Evolutionary conservation across 495 filamentous ascomycete species (phyloP), one percentile per base, ranked within the genome.

Genomic region (Podospora comata): DNA sequence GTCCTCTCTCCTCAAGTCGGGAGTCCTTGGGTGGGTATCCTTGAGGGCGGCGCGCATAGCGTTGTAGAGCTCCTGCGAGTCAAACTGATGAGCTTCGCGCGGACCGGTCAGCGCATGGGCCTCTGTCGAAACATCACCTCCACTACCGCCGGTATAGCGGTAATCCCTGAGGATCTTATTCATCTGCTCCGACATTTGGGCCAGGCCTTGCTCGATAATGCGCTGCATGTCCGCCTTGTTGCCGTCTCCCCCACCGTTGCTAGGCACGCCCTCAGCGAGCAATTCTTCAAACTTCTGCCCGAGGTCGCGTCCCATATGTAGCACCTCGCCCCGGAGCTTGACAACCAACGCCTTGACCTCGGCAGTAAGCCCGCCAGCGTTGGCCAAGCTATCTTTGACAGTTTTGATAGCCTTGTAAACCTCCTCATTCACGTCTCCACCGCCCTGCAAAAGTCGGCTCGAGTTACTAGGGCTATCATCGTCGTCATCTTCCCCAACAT

Each of bases 301-400:
- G 30, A 97, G 84, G 70, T 97, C 89, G 66, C 93, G 83, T 5
- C 93, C 92, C 94, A 97, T 97, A 4, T 92, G 93, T 2, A 97
- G 85, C 7, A 98, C 93, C 73, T 98, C 94, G 15, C 93, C 92
- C 19, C 94, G 89, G 53, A 99, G 83, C 71, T 97, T 94, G 55
- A 92, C 88, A 15, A 97, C 90, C 18, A 96, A 80, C 2, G 90
- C 88, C 78, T 97, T 99, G 53, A 97, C 91, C 76, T 96, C 91
- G 66, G 91, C 90, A 4, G 93, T 95, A 74, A 95, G 84, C 16
- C 92, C 89, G 70, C 94, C 93, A 62, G 90, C 85, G 80, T 96
- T 90, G 26, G 90, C 84, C 67, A 97, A 90, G 73, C 91, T 94
- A 71, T 92, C 92, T 75, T 94, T 96, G 67, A 99, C 89, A 62